Conservation (phyloP, 495 filamentous ascomycete species). For the Wilcoxina mikolae region DNA sequence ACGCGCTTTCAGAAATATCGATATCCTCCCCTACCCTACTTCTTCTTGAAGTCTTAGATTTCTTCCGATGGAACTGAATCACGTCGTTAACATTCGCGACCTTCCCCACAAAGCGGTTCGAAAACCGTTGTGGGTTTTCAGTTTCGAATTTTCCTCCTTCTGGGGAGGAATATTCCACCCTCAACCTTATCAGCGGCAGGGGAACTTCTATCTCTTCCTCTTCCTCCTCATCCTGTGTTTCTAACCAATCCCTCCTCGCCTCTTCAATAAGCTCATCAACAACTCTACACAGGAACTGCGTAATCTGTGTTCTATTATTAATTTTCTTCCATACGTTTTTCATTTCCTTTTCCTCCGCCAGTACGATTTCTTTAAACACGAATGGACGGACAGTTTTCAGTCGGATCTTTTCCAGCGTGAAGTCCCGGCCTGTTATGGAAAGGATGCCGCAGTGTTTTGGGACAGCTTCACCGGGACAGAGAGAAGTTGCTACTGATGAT, state of each 20-base stretch:
- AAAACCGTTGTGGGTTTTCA: constrained; percentile 94
- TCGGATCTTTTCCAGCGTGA: constrained; percentile 63
- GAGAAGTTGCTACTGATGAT: constrained; percentile 85
- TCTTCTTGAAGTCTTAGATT: constrained; percentile 35
- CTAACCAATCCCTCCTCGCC: constrained; percentile 66
- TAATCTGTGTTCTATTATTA: constrained; percentile 68
- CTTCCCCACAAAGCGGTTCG: constrained; percentile 75
- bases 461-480: constrained; percentile 79
- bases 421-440: constrained; percentile 67
- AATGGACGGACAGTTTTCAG: constrained; percentile 86
- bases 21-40: constrained; percentile 33
- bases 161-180: constrained; percentile 78
- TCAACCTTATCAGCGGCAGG: constrained; percentile 69
- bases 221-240: constrained; percentile 45
- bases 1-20: constrained; percentile 43
- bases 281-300: constrained; percentile 53
- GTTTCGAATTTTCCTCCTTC: constrained; percentile 77
- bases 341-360: constrained; percentile 61
- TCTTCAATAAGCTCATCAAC: constrained; percentile 77
- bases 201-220: constrained; percentile 45
- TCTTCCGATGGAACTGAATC: constrained; percentile 82
- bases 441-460: constrained; percentile 81
- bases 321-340: constrained; percentile 62
- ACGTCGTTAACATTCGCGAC: constrained; percentile 93
- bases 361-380: constrained; percentile 64